Evolutionary conservation across 31 red algal species (phyloP).

Genomic region (Bonnemaisonia californica): DNA sequence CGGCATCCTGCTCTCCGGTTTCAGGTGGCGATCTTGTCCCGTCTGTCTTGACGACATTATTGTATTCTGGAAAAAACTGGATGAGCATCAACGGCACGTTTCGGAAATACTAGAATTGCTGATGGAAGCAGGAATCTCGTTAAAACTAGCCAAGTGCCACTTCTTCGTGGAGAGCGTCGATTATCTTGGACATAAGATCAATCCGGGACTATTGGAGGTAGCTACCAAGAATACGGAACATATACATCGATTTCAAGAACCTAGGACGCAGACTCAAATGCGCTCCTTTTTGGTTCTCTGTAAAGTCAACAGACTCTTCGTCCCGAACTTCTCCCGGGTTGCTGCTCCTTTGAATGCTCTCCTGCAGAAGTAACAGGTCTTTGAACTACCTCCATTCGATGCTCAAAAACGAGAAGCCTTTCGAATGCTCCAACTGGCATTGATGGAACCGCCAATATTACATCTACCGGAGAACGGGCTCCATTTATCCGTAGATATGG

Average conservation of each 20-base stretch:
- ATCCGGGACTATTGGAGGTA: conserved; percentile 22
- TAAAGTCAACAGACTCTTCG: conserved; percentile 41
- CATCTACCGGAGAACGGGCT: conserved; percentile 10
- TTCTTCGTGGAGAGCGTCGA: conserved; percentile 30
- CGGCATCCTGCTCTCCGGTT: conserved; percentile 1
- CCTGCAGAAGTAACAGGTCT: conserved; percentile 2
- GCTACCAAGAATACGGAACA: conserved; percentile 16
- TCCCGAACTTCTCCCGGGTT: conserved; percentile 31
- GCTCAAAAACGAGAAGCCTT: too few relatives aligned
- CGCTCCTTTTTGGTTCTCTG: conserved; percentile 32
- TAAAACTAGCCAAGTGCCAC: conserved; percentile 42
- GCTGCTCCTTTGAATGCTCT: conserved; percentile 12
- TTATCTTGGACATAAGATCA: conserved; percentile 43
- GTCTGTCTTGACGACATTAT: conserved; percentile 20
- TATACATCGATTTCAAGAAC: background rate
- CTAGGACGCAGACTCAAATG: conserved; percentile 27
- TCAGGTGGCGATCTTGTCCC: background rate
- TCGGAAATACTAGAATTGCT: background rate
- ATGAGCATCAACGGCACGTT: background rate
- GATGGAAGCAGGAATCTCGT: conserved; percentile 3
- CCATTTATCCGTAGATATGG: conserved; percentile 29
- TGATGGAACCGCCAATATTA: conserved; percentile 18
- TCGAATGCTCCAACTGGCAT: conserved; percentile 13
- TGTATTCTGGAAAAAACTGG: background rate
- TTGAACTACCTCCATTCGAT: background rate